A percentile compares a stretch with the other conserved stretches of the same genome.
Evolutionary conservation across 768 basidiomycete genomes (phyloP).

Genomic region (Clathrus columnatus): DNA sequence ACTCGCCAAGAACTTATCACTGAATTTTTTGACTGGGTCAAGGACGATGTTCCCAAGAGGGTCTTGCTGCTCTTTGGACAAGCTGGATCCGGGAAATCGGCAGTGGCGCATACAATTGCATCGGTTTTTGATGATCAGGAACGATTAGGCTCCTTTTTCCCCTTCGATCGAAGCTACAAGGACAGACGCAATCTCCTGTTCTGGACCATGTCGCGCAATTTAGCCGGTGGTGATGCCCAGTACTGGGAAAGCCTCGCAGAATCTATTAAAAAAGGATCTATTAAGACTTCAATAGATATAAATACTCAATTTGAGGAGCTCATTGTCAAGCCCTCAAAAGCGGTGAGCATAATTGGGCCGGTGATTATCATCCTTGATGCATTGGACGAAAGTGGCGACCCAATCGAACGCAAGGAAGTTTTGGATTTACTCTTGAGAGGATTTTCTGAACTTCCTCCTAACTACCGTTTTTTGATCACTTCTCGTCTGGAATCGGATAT

Average conservation of each 20-base stretch:
- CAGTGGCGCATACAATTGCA: conserved; percentile 12
- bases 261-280: not conserved
- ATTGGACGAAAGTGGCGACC: not conserved
- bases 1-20: conserved; percentile 5
- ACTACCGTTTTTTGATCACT: not conserved
- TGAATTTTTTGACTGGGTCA: conserved; percentile 7
- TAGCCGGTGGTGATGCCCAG: conserved; percentile 1
- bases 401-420: not conserved
- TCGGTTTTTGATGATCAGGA: not conserved
- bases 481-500: conserved; percentile 1
- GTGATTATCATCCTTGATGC: not conserved
- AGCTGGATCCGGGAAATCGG: conserved; percentile 14
- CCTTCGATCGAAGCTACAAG: conserved; percentile 4
- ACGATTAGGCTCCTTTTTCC: conserved; percentile 13
- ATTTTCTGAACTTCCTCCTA: not conserved
- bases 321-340: not conserved
- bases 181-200: not conserved
- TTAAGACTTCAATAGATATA: not conserved
- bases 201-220: conserved; percentile 11
- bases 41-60: not conserved
- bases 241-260: not conserved
- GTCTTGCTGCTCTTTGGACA: conserved; percentile 11
- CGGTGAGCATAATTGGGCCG: not conserved
- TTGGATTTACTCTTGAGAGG: not conserved
- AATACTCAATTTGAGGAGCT: not conserved